A percentile compares a stretch with the other conserved stretches of the same genome.
Conservation (phyloP, 2,329 filamentous ascomycete species). For the Botrytis hyacinthi region DNA sequence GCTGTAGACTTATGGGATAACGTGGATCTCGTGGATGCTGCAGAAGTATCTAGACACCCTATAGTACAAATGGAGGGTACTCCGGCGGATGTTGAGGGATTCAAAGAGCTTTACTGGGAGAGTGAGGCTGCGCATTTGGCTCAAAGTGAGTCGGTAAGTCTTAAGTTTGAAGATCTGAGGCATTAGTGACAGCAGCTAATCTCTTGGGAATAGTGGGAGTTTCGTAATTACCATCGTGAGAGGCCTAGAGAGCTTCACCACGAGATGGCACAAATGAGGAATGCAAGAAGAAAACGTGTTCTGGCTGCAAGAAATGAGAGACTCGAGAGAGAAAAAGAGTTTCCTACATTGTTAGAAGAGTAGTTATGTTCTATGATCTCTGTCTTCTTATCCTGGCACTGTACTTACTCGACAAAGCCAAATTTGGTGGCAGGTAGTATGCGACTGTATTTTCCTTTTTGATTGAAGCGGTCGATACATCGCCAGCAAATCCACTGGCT, state of each 20-base stretch:
- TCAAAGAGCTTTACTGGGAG: constrained; percentile 5
- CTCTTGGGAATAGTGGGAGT: not conserved
- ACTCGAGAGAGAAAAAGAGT: not conserved
- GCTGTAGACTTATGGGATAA: constrained; percentile 25
- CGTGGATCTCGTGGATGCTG: not conserved
- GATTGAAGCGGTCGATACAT: no score
- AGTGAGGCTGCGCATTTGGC: not conserved
- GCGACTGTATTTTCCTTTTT: no score
- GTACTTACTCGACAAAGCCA: not conserved
- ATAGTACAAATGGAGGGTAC: constrained; percentile 1
- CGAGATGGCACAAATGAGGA: constrained; percentile 18
- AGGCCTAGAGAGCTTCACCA: not conserved
- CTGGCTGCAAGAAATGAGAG: not conserved
- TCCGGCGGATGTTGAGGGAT: not conserved
- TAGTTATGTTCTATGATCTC: not conserved
- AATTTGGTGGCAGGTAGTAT: not conserved
- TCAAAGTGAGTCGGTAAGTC: not conserved
- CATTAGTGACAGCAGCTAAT: not conserved
- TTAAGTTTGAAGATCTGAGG: not conserved
- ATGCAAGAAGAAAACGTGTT: constrained; percentile 6
- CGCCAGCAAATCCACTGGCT: no score
- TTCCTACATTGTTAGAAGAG: not conserved
- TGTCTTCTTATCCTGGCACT: not conserved
- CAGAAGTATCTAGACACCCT: not conserved
- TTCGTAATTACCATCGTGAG: not conserved